These are phyloP conservation scores for Decorospora gaudefroyi DNA, from an alignment of 2,329 filamentous ascomycete species.

Conservation along the genomic window DNA sequence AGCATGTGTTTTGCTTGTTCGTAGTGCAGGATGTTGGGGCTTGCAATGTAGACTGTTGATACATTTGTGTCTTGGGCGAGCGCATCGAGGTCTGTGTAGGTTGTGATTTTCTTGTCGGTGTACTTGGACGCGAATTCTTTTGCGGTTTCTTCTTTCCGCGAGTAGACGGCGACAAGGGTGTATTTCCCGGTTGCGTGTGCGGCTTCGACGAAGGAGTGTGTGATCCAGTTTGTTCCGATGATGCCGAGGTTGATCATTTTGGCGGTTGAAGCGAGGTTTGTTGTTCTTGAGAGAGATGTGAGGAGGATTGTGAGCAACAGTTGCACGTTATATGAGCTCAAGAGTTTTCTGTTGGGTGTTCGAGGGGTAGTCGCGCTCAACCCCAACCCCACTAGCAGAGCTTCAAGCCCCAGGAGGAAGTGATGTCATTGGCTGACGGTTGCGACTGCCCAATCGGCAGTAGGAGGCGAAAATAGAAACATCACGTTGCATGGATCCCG, in stretches of 20 bases:
- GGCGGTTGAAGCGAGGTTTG: constrained; percentile 2
- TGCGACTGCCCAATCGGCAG: constrained; percentile 18
- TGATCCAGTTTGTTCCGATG: constrained; percentile 58
- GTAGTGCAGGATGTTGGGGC: constrained; percentile 55
- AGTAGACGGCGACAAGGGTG: constrained; percentile 54
- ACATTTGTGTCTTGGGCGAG: constrained; percentile 49
- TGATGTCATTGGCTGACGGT: constrained; percentile 26
- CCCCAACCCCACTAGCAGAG: constrained; percentile 21
- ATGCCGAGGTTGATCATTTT: constrained; percentile 51
- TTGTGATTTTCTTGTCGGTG: constrained; percentile 30
- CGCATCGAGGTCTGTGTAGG: constrained; percentile 49
- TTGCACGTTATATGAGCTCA: constrained; percentile 3
- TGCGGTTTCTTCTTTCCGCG: constrained; percentile 51
- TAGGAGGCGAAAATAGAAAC: constrained; percentile 4
- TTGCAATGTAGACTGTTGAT: constrained; percentile 56
- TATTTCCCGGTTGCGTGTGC: constrained; percentile 52
- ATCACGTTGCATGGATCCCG: not conserved
- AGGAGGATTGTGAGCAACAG: not conserved
- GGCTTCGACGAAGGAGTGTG: constrained; percentile 53
- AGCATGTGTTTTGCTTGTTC: constrained; percentile 52
- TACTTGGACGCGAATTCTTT: constrained; percentile 52
- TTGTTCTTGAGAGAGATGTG: not conserved
- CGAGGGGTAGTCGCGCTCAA: constrained; percentile 14
- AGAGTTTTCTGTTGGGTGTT: constrained; percentile 11
- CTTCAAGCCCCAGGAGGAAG: constrained; percentile 4